phyloP scores from a whole-genome alignment of 2,329 filamentous ascomycete genomes.

The Phaeosphaeriaceae sp. region DNA sequence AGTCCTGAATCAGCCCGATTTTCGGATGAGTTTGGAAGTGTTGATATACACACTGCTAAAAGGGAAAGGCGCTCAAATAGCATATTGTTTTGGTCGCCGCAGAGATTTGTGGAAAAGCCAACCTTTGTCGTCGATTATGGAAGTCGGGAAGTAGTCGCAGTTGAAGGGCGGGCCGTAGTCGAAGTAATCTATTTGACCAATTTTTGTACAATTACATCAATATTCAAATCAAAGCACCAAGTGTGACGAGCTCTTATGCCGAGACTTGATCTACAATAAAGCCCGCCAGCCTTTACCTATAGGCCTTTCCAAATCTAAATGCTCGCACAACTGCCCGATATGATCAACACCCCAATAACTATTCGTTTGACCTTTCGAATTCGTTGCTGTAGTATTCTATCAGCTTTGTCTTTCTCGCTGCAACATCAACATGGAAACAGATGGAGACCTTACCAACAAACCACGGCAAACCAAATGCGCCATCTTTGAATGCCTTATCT shows the following conservation, averaged over 20 bases:
- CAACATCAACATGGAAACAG: not conserved
- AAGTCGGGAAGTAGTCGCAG: too few species aligned
- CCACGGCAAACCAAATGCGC: slow-evolving; percentile 68
- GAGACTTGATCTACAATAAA: slow-evolving; percentile 38
- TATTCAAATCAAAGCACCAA: too few species aligned
- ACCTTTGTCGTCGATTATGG: too few species aligned
- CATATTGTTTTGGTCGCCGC: too few species aligned
- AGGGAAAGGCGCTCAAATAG: too few species aligned
- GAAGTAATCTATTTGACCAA: too few species aligned
- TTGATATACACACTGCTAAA: too few species aligned
- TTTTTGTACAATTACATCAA: too few species aligned
- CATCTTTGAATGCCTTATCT: slow-evolving; percentile 57
- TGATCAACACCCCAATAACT: slow-evolving; percentile 68
- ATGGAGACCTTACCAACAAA: slow-evolving; percentile 52
- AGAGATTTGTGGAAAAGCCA: too few species aligned
- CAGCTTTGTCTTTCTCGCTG: not conserved
- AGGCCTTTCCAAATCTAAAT: slow-evolving; percentile 58
- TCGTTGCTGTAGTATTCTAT: slow-evolving; percentile 52
- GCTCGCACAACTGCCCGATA: slow-evolving; percentile 60
- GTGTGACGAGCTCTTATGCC: not conserved
- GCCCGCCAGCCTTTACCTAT: slow-evolving; percentile 46
- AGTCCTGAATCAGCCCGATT: too few species aligned
- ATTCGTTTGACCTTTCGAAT: slow-evolving; percentile 60
- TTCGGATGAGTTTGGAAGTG: too few species aligned
- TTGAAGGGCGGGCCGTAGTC: too few species aligned